Base-by-base conservation (phyloP, 2,329 filamentous ascomycete species). In the Seiridium cupressi region DNA sequence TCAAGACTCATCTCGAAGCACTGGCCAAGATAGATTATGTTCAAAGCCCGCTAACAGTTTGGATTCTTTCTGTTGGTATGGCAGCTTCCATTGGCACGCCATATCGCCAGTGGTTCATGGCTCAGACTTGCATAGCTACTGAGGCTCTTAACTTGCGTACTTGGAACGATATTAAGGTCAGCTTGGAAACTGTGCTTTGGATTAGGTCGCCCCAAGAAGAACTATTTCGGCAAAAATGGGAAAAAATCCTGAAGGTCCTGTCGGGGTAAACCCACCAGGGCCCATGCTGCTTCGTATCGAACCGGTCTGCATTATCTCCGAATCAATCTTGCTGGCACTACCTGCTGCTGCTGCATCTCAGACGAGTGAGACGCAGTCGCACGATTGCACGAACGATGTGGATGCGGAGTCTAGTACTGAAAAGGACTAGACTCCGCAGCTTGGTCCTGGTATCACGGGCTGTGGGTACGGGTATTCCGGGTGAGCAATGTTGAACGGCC, bases 21-120 rank as follows among this genome's bases (percentile, higher is more conserved):
- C 46, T 69, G 6, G 60, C 66, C 32, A 53, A 44, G 32, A 61
- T 35, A 5, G 18, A 55, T 2, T 49, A 57, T 3, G 31, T 62
- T 0, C 57, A 68, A 26, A 64, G 60, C 34, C 69, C 73, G 1
- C 57, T 81, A 2, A 66, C 70, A 40, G 58, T 79, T 3, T 83
- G 81, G 81, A 53, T 79, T n/a, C 49, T 76, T 2, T 69, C 74
- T 0, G 65, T 81, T 38, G 79, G 78, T 1, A 69, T 81, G 65
- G 71, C 72, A 2, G 73, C 76, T 2, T 69, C 75, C 1, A 61
- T 60, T 3, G 68, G 69, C 1, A 69, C 71, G 13, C 18, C 58
- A 2, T 61, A 74, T 5, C 58, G 70, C 13, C 57, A 63, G 6
- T 75, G 71, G 71, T 74, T 78, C 5, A 51, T 38, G 2, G 63